Conservation (phyloP, 306 rosid genomes). For the Arachis stenosperma region DNA sequence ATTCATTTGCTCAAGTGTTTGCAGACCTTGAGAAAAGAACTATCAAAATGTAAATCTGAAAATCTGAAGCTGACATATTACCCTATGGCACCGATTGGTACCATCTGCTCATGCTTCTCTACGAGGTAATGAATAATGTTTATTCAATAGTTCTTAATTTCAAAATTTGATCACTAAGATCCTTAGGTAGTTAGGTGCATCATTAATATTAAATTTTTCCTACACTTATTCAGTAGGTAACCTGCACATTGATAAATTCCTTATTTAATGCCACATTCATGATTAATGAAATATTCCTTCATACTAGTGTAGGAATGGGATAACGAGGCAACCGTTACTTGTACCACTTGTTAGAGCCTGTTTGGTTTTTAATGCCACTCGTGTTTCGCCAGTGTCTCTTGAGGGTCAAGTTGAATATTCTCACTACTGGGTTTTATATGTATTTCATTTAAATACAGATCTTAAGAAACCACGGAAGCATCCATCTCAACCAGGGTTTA, state of each 20-base stretch:
- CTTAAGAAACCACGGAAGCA: conserved; percentile 85
- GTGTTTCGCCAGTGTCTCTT: conserved; percentile 83
- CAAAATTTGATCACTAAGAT: background rate
- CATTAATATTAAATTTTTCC: background rate
- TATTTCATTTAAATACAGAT: conserved; percentile 90
- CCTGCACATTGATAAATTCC: background rate
- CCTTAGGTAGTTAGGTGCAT: background rate
- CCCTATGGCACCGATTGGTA: conserved; percentile 90
- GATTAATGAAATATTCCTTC: conserved; percentile 33
- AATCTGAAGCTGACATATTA: conserved; percentile 53
- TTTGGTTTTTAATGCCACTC: conserved; percentile 67
- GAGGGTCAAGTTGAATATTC: conserved; percentile 90
- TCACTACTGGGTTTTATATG: conserved; percentile 90
- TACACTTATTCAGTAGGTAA: background rate
- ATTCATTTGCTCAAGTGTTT: conserved; percentile 12
- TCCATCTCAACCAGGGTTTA: conserved; percentile 80
- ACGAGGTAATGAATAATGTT: conserved; percentile 57
- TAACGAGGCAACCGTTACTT: conserved; percentile 92
- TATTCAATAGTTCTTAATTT: conserved; percentile 11
- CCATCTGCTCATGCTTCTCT: conserved; percentile 77
- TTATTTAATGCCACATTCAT: conserved; percentile 27
- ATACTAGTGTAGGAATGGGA: conserved; percentile 70
- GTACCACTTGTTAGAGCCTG: conserved; percentile 95
- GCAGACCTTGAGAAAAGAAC: conserved; percentile 72
- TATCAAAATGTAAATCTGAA: conserved; percentile 54